phyloP scores from a whole-genome alignment of 2,329 filamentous ascomycete species.

The Colletotrichum musae region DNA sequence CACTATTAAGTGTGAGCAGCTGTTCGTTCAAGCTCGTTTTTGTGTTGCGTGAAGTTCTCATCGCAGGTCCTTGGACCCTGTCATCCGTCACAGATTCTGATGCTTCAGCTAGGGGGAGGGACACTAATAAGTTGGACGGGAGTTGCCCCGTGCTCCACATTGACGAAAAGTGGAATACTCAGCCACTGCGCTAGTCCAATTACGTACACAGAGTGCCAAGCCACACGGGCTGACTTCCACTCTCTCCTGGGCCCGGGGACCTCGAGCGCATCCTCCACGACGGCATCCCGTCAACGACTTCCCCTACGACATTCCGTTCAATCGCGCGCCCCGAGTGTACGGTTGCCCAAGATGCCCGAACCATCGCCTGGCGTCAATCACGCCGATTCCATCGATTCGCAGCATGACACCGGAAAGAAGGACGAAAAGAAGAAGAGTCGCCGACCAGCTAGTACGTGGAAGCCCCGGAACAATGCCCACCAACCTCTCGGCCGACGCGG shows the following conservation, averaged over 20 bases:
- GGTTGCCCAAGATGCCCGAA: conserved; percentile 61
- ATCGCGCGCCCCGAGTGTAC: conserved; percentile 37
- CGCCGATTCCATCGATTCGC: conserved; percentile 68
- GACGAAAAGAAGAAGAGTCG: conserved; percentile 90
- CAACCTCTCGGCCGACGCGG: conserved; percentile 18
- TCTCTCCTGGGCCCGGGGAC: conserved; percentile 25
- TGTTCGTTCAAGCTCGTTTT: neutral
- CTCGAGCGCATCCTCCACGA: conserved; percentile 13
- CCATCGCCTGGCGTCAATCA: conserved; percentile 60
- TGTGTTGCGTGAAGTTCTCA: neutral
- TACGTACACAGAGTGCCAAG: conserved; percentile 29
- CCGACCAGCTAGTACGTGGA: conserved; percentile 85
- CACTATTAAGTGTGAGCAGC: too few relatives aligned
- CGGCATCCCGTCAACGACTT: conserved; percentile 15
- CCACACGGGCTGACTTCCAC: conserved; percentile 39
- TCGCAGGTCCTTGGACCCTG: neutral
- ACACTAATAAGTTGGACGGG: too few relatives aligned
- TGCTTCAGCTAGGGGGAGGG: neutral
- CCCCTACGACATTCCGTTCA: conserved; percentile 14
- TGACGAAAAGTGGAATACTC: conserved; percentile 31
- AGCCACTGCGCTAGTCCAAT: conserved; percentile 38
- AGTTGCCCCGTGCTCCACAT: conserved; percentile 5
- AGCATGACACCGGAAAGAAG: conserved; percentile 65
- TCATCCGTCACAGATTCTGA: neutral
- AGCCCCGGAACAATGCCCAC: conserved; percentile 39